These are phyloP conservation scores for Penicillium flavigenum DNA, from an alignment of 495 filamentous ascomycete species.

Conservation along the genomic window DNA sequence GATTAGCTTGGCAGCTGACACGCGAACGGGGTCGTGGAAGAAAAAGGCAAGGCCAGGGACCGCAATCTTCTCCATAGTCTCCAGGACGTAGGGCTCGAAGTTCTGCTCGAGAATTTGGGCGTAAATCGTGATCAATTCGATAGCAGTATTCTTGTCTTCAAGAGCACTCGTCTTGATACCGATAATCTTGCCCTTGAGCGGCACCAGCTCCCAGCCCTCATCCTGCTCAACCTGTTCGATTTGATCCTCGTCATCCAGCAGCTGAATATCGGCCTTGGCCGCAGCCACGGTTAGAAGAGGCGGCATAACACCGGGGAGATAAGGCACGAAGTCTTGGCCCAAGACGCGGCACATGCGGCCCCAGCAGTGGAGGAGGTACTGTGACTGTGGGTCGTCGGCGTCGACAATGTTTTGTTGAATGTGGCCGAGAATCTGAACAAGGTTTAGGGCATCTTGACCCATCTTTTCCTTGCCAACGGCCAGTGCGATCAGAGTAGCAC, in stretches of 20 bases:
- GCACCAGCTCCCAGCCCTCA: slow-evolving; percentile 97
- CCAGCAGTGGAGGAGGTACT: slow-evolving; percentile 99
- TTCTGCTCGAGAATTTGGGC: slow-evolving; percentile 88
- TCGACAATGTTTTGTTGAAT: slow-evolving; percentile 90
- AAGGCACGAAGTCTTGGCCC: slow-evolving; percentile 85
- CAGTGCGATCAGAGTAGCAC: slow-evolving; percentile 92
- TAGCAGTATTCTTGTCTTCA: slow-evolving; percentile 98
- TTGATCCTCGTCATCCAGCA: slow-evolving; percentile 94
- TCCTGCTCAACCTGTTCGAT: slow-evolving; percentile 90
- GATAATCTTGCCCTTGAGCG: slow-evolving; percentile 94
- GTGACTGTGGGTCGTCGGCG: slow-evolving; percentile 91
- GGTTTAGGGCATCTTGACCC: slow-evolving; percentile 76
- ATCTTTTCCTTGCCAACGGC: slow-evolving; percentile 93
- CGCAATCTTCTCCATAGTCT: slow-evolving; percentile 96
- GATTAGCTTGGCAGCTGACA: slow-evolving; percentile 90
- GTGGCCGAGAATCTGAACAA: slow-evolving; percentile 81
- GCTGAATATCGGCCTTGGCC: slow-evolving; percentile 95
- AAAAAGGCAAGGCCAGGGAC: slow-evolving; percentile 95
- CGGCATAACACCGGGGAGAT: slow-evolving; percentile 89
- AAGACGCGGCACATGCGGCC: slow-evolving; percentile 97
- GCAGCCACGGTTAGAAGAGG: slow-evolving; percentile 86
- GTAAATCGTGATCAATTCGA: slow-evolving; percentile 95
- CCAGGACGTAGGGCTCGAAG: slow-evolving; percentile 86
- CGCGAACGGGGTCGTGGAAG: slow-evolving; percentile 97
- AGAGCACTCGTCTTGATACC: slow-evolving; percentile 96